Conservation (phyloP, 139 green algal species). For the Volvox africanus region DNA sequence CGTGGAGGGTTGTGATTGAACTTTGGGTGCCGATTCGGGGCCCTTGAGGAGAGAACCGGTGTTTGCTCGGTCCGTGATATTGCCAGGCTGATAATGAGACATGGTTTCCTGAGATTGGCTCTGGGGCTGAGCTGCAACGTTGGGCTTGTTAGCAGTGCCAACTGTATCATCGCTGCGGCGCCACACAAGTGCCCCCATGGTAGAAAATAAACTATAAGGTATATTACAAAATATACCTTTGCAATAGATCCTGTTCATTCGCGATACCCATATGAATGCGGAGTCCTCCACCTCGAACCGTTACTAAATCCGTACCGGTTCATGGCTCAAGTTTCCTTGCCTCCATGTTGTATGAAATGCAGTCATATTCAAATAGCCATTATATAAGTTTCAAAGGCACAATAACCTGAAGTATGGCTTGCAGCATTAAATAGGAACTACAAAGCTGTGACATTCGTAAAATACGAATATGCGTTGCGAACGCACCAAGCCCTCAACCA, state of each 20-base stretch:
- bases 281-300: not conserved
- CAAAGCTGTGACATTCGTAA: too few relatives aligned
- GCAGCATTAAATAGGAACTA: too few relatives aligned
- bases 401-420: too few relatives aligned
- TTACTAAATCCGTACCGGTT: not conserved
- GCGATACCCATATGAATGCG: not conserved
- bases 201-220: not conserved
- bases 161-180: not conserved
- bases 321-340: too few relatives aligned
- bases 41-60: too few relatives aligned
- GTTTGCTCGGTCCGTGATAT: too few relatives aligned
- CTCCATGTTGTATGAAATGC: too few relatives aligned
- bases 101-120: not conserved
- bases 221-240: not conserved
- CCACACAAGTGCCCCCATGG: conserved; percentile 11
- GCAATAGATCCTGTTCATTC: not conserved
- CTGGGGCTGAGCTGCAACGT: not conserved
- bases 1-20: too few relatives aligned
- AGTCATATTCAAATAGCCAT: too few relatives aligned
- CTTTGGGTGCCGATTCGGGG: too few relatives aligned
- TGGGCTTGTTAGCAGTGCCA: not conserved
- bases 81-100: not conserved
- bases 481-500: not conserved
- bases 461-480: not conserved
- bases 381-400: too few relatives aligned